Conservation (phyloP, 192 early-diverging fungal species). For the Coemansia sp. region DNA sequence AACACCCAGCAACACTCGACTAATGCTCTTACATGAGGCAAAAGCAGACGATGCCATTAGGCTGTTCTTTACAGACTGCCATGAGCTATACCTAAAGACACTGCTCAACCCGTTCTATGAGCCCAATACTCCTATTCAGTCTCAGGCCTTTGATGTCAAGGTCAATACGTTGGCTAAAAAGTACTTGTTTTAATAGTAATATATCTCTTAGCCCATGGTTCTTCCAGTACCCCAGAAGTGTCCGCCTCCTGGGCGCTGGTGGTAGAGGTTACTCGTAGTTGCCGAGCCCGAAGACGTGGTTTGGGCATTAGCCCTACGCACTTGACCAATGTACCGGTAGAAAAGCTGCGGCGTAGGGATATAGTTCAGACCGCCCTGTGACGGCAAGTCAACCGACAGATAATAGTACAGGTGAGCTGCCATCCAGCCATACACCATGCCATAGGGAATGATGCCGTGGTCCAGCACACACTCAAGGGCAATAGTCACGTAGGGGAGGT, state of each 20-base stretch:
- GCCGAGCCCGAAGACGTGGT: constrained; percentile 24
- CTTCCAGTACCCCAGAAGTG: constrained; percentile 62
- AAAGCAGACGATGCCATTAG: constrained; percentile 65
- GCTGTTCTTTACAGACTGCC: constrained; percentile 56
- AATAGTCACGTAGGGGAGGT: constrained; percentile 77
- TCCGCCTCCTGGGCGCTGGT: constrained; percentile 45
- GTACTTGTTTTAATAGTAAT: constrained; percentile 62
- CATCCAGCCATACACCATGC: constrained; percentile 67
- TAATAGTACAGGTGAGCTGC: constrained; percentile 79
- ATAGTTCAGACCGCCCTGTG: constrained; percentile 64
- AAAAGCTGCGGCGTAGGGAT: constrained; percentile 70
- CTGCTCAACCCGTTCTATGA: constrained; percentile 93
- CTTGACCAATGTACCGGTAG: constrained; percentile 54
- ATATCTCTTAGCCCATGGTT: constrained; percentile 40
- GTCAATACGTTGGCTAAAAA: constrained; percentile 75
- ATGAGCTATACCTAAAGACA: constrained; percentile 61
- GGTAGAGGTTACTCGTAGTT: constrained; percentile 16
- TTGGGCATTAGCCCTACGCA: constrained; percentile 28
- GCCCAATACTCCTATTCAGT: constrained; percentile 78
- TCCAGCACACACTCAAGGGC: constrained; percentile 60
- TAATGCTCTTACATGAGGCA: constrained; percentile 75
- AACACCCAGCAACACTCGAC: constrained; percentile 74
- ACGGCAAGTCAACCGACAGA: constrained; percentile 68
- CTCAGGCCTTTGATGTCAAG: constrained; percentile 78
- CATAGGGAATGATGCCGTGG: constrained; percentile 48